These are phyloP conservation scores for Dothidotthia symphoricarpi DNA, from an alignment of 2,329 filamentous ascomycete species.

Conservation along the genomic window DNA sequence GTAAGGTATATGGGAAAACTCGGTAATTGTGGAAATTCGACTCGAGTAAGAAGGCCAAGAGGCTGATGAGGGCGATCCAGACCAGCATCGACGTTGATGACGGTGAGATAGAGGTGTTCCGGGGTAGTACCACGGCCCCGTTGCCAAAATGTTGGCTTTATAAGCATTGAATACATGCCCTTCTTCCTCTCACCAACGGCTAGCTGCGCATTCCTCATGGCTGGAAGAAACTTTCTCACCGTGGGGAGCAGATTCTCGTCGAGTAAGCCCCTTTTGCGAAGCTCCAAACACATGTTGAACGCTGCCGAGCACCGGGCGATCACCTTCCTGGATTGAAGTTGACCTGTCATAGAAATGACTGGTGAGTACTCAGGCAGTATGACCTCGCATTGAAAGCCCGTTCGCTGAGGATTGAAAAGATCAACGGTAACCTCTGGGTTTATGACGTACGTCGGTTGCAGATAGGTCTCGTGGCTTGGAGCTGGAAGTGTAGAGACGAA, in stretches of 20 bases:
- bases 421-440: slow-evolving; percentile 11
- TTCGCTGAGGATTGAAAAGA: slow-evolving; percentile 5
- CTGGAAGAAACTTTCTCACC: slow-evolving; percentile 68
- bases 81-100: slow-evolving; percentile 61
- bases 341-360: slow-evolving; percentile 64
- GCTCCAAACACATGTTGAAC: slow-evolving; percentile 72
- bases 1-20: slow-evolving; percentile 71
- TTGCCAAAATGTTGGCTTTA: slow-evolving; percentile 76
- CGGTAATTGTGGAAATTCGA: slow-evolving; percentile 63
- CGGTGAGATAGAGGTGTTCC: slow-evolving; percentile 57
- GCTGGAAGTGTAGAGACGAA: slow-evolving; percentile 68
- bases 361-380: slow-evolving; percentile 74
- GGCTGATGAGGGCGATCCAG: slow-evolving; percentile 61
- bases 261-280: slow-evolving; percentile 66
- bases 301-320: slow-evolving; percentile 86
- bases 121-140: slow-evolving; percentile 48
- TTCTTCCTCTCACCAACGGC: slow-evolving; percentile 78
- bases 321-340: slow-evolving; percentile 65
- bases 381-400: slow-evolving; percentile 64
- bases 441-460: slow-evolving; percentile 62
- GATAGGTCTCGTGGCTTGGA: slow-evolving; percentile 49
- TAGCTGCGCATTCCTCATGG: slow-evolving; percentile 81
- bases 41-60: slow-evolving; percentile 69
- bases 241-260: slow-evolving; percentile 72
- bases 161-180: slow-evolving; percentile 70